These are phyloP conservation scores for Candida morakotiae DNA, from an alignment of 805 yeast species.

Conservation along the genomic window DNA sequence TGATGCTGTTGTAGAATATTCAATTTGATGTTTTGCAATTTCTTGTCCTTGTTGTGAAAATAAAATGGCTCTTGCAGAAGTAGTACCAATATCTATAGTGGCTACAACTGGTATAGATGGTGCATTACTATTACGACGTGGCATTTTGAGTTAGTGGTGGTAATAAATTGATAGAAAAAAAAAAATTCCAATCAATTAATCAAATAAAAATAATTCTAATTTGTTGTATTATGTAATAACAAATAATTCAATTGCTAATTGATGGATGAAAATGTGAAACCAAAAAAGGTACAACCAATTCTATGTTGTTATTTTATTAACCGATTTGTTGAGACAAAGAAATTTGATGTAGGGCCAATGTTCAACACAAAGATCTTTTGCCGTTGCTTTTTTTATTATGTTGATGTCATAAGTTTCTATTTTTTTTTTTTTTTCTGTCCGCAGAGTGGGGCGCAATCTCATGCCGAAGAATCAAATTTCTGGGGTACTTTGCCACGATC, in stretches of 20 bases:
- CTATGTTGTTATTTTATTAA: too few species aligned
- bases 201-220: not conserved
- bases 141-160: conserved; percentile 23
- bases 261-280: too few species aligned
- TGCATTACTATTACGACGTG: conserved; percentile 40
- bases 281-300: too few species aligned
- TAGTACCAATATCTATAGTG: conserved; percentile 86
- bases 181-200: not conserved
- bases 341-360: too few species aligned
- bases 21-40: conserved; percentile 85
- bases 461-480: too few species aligned
- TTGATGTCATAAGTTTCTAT: not conserved
- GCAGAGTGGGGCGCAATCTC: not conserved
- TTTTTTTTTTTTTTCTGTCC: not conserved
- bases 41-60: conserved; percentile 73
- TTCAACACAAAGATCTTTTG: too few species aligned
- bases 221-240: not conserved
- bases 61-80: conserved; percentile 83
- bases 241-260: too few species aligned
- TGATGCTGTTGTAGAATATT: conserved; percentile 72
- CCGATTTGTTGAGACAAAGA: too few species aligned
- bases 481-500: too few species aligned
- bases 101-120: conserved; percentile 49
- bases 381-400: not conserved
- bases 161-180: not conserved